Conservation (phyloP, 106 monocot species). For the Agapanthus africanus region DNA sequence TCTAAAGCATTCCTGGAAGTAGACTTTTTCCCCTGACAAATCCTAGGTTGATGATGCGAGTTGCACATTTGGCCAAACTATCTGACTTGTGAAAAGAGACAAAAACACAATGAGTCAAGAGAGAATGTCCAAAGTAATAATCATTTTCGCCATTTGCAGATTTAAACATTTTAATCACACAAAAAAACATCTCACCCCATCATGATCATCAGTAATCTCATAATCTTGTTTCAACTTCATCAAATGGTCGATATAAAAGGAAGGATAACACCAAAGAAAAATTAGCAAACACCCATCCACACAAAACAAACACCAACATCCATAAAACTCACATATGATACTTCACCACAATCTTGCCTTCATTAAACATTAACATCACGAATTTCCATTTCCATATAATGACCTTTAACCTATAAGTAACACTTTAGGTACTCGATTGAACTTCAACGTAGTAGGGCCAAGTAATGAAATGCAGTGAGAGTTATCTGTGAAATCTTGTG, state of each 20-base stretch:
- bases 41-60: no score
- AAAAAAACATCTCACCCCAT: background rate
- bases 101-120: background rate
- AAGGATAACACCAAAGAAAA: background rate
- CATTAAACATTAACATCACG: background rate
- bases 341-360: slow-evolving; percentile 6
- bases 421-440: no score
- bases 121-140: background rate
- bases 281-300: no score
- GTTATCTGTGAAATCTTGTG: no score
- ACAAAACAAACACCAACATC: background rate
- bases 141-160: background rate
- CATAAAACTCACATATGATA: slow-evolving; percentile 4
- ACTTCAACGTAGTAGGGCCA: no score
- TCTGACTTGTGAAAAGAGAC: background rate
- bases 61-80: no score
- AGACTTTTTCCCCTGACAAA: no score
- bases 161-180: background rate
- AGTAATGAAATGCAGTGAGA: no score
- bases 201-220: background rate
- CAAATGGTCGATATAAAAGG: background rate
- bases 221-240: background rate
- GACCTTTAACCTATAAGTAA: background rate
- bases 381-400: background rate
- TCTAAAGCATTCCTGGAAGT: no score